Evolutionary conservation across 768 basidiomycete species (phyloP).

Genomic region (Leccinum disarticulatum): DNA sequence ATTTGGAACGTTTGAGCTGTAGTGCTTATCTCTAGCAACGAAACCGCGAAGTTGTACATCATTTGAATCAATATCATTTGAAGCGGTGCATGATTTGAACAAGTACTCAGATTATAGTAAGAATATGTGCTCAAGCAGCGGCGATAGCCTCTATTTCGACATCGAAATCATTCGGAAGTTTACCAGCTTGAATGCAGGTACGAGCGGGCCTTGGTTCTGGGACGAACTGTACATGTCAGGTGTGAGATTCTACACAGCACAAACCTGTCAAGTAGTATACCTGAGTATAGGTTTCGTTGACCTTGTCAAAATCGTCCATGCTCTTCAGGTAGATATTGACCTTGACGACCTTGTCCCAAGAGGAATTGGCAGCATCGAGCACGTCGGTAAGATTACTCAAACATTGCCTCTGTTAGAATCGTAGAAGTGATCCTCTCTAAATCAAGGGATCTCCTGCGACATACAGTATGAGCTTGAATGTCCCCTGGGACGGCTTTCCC

Average conservation of each 20-base stretch:
- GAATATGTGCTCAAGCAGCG: slow-evolving; percentile 22
- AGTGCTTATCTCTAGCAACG: slow-evolving; percentile 5
- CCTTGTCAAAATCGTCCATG: slow-evolving; percentile 54
- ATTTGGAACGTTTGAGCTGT: slow-evolving; percentile 24
- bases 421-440: not conserved
- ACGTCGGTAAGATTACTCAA: slow-evolving; percentile 55
- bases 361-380: slow-evolving; percentile 52
- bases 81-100: not conserved
- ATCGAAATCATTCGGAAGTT: slow-evolving; percentile 66
- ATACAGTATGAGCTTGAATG: slow-evolving; percentile 58
- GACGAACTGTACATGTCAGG: slow-evolving; percentile 34
- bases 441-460: slow-evolving; percentile 11
- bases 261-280: slow-evolving; percentile 28
- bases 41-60: not conserved
- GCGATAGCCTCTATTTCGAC: slow-evolving; percentile 75
- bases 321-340: slow-evolving; percentile 62
- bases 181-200: slow-evolving; percentile 73
- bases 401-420: slow-evolving; percentile 48
- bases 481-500: slow-evolving; percentile 55
- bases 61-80: not conserved
- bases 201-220: slow-evolving; percentile 67
- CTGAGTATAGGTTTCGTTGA: slow-evolving; percentile 61
- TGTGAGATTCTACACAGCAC: not conserved
- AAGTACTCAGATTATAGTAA: not conserved
- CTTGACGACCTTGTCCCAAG: slow-evolving; percentile 58